phyloP scores from a whole-genome alignment of 2,329 filamentous ascomycete genomes.

The Xylariaceae sp. region DNA sequence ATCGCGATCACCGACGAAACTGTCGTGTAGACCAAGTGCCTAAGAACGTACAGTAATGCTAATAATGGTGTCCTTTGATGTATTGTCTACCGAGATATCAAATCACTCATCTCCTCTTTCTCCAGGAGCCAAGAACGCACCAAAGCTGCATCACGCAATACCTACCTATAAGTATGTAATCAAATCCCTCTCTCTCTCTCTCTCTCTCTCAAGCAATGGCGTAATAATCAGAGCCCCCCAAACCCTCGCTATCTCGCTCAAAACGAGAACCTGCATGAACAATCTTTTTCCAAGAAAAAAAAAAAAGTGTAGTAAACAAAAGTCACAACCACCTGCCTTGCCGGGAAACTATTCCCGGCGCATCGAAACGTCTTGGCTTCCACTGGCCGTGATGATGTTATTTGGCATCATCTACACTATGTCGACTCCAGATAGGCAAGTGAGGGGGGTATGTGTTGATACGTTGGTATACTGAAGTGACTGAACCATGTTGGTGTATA shows the following conservation, averaged over 20 bases:
- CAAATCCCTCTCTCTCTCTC: neutral
- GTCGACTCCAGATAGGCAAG: neutral
- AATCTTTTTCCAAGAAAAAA: neutral
- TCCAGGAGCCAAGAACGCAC: slow-evolving; percentile 10
- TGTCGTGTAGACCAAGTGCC: neutral
- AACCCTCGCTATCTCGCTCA: slow-evolving; percentile 6
- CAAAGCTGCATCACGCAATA: slow-evolving; percentile 17
- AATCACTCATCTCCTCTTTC: slow-evolving; percentile 10
- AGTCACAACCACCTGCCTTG: slow-evolving; percentile 20
- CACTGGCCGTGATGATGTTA: slow-evolving; percentile 13
- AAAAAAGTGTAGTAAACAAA: slow-evolving; percentile 6
- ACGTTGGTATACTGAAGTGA: too few relatives aligned
- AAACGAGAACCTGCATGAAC: neutral
- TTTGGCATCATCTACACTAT: slow-evolving; percentile 12
- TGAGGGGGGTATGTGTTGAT: neutral
- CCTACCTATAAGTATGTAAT: slow-evolving; percentile 11
- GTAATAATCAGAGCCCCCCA: slow-evolving; percentile 1
- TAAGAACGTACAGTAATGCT: neutral
- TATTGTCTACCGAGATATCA: neutral
- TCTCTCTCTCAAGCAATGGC: neutral
- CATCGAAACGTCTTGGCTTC: slow-evolving; percentile 9
- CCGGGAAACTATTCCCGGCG: slow-evolving; percentile 12
- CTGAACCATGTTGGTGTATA: neutral
- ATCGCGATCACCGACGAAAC: neutral
- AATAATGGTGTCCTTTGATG: neutral